Percentiles rank a stretch among this genome's conserved stretches.
Evolutionary conservation across 2,329 filamentous ascomycete genomes (phyloP).

Genomic region (Falciphora oryzae): DNA sequence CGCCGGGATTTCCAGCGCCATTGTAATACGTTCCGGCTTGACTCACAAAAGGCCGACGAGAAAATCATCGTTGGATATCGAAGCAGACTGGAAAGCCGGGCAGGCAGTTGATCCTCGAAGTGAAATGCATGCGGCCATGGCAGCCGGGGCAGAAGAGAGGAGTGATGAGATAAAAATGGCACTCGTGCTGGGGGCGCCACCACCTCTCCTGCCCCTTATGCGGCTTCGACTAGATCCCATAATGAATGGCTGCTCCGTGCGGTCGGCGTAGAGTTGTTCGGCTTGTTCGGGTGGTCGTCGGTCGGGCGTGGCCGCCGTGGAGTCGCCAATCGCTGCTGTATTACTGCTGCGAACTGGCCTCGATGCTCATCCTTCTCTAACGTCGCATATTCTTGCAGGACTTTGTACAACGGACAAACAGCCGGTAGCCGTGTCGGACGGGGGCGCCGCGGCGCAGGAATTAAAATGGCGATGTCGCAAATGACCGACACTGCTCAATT

Average conservation of each 20-base stretch:
- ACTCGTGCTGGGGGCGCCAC: conserved; percentile 12
- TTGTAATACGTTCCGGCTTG: background rate
- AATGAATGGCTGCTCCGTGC: background rate
- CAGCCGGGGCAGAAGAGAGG: conserved; percentile 29
- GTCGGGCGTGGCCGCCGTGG: background rate
- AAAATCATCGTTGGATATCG: conserved; percentile 58
- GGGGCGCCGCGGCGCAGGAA: background rate
- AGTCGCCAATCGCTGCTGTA: conserved; percentile 1
- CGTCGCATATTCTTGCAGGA: background rate
- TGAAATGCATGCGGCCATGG: conserved; percentile 52
- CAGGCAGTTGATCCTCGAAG: conserved; percentile 65
- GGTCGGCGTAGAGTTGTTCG: background rate
- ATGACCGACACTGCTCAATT: background rate
- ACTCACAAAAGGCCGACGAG: conserved; percentile 61
- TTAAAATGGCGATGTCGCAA: background rate
- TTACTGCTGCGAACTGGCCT: conserved; percentile 5
- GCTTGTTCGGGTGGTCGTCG: conserved; percentile 4
- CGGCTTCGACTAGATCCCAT: conserved; percentile 8
- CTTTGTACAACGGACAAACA: background rate
- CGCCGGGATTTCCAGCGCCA: too few species aligned
- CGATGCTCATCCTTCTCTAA: background rate
- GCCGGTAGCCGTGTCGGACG: too few species aligned
- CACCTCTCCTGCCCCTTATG: conserved; percentile 14
- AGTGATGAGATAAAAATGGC: conserved; percentile 18
- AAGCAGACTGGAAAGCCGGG: conserved; percentile 63